These are phyloP conservation scores for Apiotrichum sp. DNA, from an alignment of 1,284 basidiomycete species.

Conservation along the genomic window DNA sequence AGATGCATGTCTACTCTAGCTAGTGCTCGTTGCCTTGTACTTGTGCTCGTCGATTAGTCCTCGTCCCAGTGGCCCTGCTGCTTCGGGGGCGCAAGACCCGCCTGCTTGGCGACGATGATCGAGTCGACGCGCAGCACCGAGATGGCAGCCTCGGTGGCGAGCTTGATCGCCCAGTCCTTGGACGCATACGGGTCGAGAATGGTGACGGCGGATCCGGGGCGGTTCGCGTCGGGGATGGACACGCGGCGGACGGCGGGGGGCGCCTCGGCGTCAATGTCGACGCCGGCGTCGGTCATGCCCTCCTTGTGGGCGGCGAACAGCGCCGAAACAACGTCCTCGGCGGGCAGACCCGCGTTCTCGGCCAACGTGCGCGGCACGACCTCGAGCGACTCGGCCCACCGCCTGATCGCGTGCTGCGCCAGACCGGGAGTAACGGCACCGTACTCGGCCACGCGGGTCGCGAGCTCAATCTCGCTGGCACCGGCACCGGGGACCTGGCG, in stretches of 20 bases:
- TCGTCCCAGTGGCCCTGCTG: conserved; percentile 49
- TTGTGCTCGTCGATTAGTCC: conserved; percentile 22
- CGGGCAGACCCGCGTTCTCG: conserved; percentile 92
- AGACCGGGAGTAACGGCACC: conserved; percentile 86
- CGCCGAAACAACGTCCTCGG: conserved; percentile 82
- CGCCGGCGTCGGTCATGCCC: conserved; percentile 55
- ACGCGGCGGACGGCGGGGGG: conserved; percentile 25
- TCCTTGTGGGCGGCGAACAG: conserved; percentile 86
- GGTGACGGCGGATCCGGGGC: conserved; percentile 6
- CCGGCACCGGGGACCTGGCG: conserved; percentile 91
- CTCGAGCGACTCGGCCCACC: conserved; percentile 84
- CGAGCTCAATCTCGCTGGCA: conserved; percentile 86
- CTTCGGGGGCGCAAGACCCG: conserved; percentile 55
- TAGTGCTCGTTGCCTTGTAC: conserved; percentile 3
- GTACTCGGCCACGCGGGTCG: conserved; percentile 73
- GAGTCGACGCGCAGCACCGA: conserved; percentile 92
- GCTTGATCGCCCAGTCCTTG: conserved; percentile 48
- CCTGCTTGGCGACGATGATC: conserved; percentile 95
- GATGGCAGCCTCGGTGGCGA: conserved; percentile 80
- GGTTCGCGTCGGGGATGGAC: conserved; percentile 14
- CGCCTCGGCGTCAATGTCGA: conserved; percentile 71
- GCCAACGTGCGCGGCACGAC: conserved; percentile 89
- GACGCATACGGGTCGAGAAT: conserved; percentile 44
- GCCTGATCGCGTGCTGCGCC: conserved; percentile 87
- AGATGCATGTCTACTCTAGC: conserved; percentile 10